These are phyloP conservation scores for Amphichorda felina DNA, from an alignment of 2,329 filamentous ascomycete species.

Conservation along the genomic window DNA sequence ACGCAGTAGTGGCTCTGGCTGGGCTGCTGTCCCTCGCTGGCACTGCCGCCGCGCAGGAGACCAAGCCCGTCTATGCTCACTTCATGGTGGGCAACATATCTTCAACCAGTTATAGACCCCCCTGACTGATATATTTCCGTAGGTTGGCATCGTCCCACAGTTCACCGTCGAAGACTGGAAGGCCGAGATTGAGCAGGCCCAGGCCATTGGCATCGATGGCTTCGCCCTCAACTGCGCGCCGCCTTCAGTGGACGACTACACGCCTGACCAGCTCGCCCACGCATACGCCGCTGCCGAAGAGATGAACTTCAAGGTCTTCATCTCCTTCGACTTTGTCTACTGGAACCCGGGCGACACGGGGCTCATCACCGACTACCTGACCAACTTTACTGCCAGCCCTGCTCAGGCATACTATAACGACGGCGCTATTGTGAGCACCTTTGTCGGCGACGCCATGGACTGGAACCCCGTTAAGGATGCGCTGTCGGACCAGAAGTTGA, in stretches of 20 bases:
- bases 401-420: constrained; percentile 9
- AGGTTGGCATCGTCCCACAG: constrained; percentile 2
- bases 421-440: constrained; percentile 10
- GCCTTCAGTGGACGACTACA: constrained; percentile 9
- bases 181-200: constrained; percentile 8
- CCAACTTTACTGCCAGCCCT: constrained; percentile 7
- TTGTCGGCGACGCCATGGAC: constrained; percentile 11
- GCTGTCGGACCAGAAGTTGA: constrained; percentile 8
- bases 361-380: constrained; percentile 7
- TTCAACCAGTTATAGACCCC: not conserved
- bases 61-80: constrained; percentile 7
- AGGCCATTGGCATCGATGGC: constrained; percentile 10
- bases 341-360: constrained; percentile 9
- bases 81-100: constrained; percentile 4
- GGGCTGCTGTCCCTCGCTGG: not conserved
- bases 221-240: constrained; percentile 11
- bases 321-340: constrained; percentile 12
- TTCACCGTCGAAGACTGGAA: constrained; percentile 10
- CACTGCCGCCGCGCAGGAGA: not conserved
- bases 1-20: not conserved
- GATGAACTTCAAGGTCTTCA: constrained; percentile 10
- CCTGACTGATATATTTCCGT: not conserved
- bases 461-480: constrained; percentile 10
- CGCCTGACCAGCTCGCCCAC: constrained; percentile 9
- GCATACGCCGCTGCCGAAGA: constrained; percentile 9